These are phyloP conservation scores for Boletellus sp. DNA, from an alignment of 1,284 basidiomycete genomes.

Conservation along the genomic window DNA sequence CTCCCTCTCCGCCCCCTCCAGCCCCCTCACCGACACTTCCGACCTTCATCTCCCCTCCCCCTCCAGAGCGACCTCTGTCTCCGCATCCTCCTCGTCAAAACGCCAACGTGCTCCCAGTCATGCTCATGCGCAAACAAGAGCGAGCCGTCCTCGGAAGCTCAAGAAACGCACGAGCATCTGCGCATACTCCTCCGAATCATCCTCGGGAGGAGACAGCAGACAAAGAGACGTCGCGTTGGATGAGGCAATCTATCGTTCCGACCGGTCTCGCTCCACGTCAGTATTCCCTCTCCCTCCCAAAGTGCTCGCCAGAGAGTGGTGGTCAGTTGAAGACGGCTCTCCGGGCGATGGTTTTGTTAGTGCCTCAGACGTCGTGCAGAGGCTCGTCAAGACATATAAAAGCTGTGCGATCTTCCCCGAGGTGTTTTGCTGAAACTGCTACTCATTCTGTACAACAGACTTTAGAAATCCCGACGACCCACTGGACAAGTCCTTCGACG, in stretches of 20 bases:
- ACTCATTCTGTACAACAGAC: constrained; percentile 38
- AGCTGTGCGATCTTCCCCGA: constrained; percentile 45
- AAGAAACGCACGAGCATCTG: constrained; percentile 26
- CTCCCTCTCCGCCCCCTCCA: constrained; percentile 13
- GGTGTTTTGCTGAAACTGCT: background rate
- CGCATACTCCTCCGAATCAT: constrained; percentile 18
- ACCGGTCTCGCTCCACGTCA: constrained; percentile 35
- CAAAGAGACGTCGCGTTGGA: constrained; percentile 27
- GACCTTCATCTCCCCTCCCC: constrained; percentile 18
- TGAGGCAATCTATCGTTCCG: constrained; percentile 31
- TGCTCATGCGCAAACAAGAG: background rate
- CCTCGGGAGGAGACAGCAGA: constrained; percentile 22
- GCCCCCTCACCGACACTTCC: constrained; percentile 28
- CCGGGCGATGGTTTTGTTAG: constrained; percentile 52
- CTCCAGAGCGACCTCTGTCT: constrained; percentile 24
- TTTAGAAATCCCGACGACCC: constrained; percentile 62
- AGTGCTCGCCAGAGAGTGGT: constrained; percentile 38
- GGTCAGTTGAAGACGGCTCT: constrained; percentile 47
- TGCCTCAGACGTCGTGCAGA: constrained; percentile 57
- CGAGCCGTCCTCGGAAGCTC: constrained; percentile 18
- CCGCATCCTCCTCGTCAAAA: constrained; percentile 27
- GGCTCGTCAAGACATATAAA: constrained; percentile 62
- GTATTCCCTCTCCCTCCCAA: constrained; percentile 20
- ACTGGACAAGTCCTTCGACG: constrained; percentile 56
- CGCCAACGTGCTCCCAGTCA: constrained; percentile 21